Conservation (phyloP, 176 grass and related monocot genomes). For the Lolium perenne region DNA sequence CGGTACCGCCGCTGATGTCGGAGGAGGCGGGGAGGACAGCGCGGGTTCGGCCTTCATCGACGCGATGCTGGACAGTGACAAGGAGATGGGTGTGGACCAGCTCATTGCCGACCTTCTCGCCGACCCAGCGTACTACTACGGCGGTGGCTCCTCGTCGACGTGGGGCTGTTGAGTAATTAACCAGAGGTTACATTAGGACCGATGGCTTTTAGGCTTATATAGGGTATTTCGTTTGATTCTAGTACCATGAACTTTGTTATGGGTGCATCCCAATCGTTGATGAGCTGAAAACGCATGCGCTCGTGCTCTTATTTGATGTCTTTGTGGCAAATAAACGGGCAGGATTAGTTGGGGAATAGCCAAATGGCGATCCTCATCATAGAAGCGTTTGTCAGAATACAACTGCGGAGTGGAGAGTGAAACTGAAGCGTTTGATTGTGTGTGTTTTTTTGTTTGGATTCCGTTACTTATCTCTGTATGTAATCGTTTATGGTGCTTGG, state of each 20-base stretch:
- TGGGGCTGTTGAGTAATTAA: slow-evolving; percentile 38
- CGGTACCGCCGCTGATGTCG: background rate
- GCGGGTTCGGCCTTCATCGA: slow-evolving; percentile 77
- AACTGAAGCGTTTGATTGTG: too few species aligned
- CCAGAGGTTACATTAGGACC: background rate
- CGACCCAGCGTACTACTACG: slow-evolving; percentile 55
- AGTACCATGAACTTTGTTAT: background rate
- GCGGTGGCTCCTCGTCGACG: slow-evolving; percentile 28
- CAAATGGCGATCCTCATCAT: background rate
- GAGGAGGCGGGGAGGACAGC: slow-evolving; percentile 42
- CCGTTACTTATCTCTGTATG: too few species aligned
- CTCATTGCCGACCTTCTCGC: slow-evolving; percentile 57
- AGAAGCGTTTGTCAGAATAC: background rate
- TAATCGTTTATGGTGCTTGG: too few species aligned
- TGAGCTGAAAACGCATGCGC: background rate
- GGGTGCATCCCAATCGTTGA: background rate
- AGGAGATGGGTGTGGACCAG: slow-evolving; percentile 68
- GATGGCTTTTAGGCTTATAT: background rate
- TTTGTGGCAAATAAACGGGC: background rate
- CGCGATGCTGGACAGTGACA: slow-evolving; percentile 82
- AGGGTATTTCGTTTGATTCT: background rate
- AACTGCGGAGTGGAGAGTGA: too few species aligned
- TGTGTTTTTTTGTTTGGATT: too few species aligned
- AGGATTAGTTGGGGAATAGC: background rate
- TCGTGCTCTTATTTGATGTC: background rate